Conservation (phyloP, 2,329 filamentous ascomycete species). For the Claviceps arundinis region DNA sequence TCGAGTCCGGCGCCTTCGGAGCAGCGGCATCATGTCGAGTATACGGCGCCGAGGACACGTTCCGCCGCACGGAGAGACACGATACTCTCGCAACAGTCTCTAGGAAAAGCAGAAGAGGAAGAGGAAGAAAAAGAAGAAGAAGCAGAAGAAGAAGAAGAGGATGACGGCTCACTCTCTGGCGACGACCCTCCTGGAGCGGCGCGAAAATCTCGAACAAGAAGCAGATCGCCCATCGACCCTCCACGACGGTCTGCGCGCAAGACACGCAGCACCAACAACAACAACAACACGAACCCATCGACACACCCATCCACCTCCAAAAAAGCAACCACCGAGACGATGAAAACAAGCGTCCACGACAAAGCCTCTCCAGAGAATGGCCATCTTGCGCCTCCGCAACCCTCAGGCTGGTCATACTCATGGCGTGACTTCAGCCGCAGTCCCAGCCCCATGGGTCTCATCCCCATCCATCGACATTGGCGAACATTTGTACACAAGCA, state of each 20-base stretch:
- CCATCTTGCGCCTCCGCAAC: conserved; percentile 55
- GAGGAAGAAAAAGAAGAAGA: conserved; percentile 15
- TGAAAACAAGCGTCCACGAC: conserved; percentile 17
- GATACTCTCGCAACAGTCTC: conserved; percentile 42
- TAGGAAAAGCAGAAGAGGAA: conserved; percentile 44
- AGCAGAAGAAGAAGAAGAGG: conserved; percentile 11
- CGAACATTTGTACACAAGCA: conserved; percentile 88
- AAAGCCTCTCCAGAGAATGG: conserved; percentile 37
- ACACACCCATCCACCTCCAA: conserved; percentile 13
- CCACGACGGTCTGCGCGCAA: conserved; percentile 38
- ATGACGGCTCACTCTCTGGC: conserved; percentile 23
- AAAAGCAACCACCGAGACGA: conserved; percentile 7
- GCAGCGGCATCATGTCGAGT: conserved; percentile 18
- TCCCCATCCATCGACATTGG: conserved; percentile 90
- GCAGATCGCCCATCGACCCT: conserved; percentile 49
- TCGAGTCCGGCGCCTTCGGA: conserved; percentile 57
- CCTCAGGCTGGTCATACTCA: conserved; percentile 43
- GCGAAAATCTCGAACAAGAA: conserved; percentile 55
- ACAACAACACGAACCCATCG: conserved; percentile 21
- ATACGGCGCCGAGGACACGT: conserved; percentile 65
- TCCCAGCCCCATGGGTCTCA: conserved; percentile 83
- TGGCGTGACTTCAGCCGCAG: conserved; percentile 85
- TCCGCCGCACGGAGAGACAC: conserved; percentile 48
- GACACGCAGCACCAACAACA: conserved; percentile 26
- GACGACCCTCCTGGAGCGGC: conserved; percentile 27